Conservation (phyloP, 768 basidiomycete genomes). For the Coprinopsis strossmayeri region DNA sequence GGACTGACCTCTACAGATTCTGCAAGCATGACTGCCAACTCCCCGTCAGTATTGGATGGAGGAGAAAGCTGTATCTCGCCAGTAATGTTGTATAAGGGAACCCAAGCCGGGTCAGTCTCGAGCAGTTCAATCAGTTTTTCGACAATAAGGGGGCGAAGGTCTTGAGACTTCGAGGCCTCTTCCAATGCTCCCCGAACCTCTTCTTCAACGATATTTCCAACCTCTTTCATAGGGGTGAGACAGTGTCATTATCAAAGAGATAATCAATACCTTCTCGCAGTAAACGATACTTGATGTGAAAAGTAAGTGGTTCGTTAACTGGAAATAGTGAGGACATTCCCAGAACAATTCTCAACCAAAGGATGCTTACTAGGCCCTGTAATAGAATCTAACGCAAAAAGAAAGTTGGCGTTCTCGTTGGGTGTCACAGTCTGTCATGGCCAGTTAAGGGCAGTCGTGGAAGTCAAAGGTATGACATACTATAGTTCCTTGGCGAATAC, state of each 20-base stretch:
- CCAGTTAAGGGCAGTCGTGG: not conserved
- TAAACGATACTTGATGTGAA: slow-evolving; percentile 72
- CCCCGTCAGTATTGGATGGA: slow-evolving; percentile 23
- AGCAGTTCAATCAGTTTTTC: slow-evolving; percentile 50
- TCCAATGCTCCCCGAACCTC: slow-evolving; percentile 37
- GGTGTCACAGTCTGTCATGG: slow-evolving; percentile 65
- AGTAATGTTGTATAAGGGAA: slow-evolving; percentile 61
- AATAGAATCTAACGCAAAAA: slow-evolving; percentile 71
- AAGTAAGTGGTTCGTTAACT: slow-evolving; percentile 58
- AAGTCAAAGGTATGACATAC: slow-evolving; percentile 28
- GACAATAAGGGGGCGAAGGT: slow-evolving; percentile 39
- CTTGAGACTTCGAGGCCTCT: slow-evolving; percentile 23
- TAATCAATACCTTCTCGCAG: slow-evolving; percentile 65
- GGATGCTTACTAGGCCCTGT: slow-evolving; percentile 49
- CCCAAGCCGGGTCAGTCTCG: slow-evolving; percentile 60
- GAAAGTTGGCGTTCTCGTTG: slow-evolving; percentile 64
- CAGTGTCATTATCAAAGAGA: too few relatives aligned
- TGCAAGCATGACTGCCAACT: slow-evolving; percentile 22
- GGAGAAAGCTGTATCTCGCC: slow-evolving; percentile 60
- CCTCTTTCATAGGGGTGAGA: slow-evolving; percentile 39
- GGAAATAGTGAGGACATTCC: not conserved
- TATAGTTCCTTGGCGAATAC: slow-evolving; percentile 5
- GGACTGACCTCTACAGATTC: slow-evolving; percentile 25
- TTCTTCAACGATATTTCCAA: slow-evolving; percentile 52
- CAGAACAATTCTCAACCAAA: not conserved